Evolutionary conservation across 768 basidiomycete genomes (phyloP).

Genomic region (Daedaleopsis nitida): DNA sequence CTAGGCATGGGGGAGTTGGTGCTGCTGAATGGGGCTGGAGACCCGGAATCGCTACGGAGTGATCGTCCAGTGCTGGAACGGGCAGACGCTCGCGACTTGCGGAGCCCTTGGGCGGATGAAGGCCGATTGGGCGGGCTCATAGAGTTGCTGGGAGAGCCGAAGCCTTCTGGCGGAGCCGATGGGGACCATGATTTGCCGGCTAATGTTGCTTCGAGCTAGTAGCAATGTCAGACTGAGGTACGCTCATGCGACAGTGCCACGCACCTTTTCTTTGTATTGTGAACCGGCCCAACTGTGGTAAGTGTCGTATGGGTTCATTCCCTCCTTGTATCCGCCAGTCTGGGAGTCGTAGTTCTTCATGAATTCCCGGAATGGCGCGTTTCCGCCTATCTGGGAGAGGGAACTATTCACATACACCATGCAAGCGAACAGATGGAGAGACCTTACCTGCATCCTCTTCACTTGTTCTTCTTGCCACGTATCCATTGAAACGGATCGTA

Average conservation of each 20-base stretch:
- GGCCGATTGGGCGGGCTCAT: conserved; percentile 57
- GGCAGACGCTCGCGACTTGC: conserved; percentile 79
- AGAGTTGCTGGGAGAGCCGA: conserved; percentile 36
- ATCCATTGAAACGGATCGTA: conserved; percentile 95
- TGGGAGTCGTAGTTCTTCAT: conserved; percentile 70
- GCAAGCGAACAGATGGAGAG: not conserved
- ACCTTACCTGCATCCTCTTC: conserved; percentile 81
- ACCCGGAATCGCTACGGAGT: conserved; percentile 56
- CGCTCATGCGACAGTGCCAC: conserved; percentile 8
- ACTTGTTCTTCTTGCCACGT: conserved; percentile 92
- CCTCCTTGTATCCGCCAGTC: conserved; percentile 69
- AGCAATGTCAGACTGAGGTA: conserved; percentile 20
- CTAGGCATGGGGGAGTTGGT: conserved; percentile 32
- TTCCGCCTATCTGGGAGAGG: conserved; percentile 75
- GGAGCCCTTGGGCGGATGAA: conserved; percentile 77
- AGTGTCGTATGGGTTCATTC: conserved; percentile 65
- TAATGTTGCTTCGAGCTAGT: conserved; percentile 74
- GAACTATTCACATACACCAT: conserved; percentile 12
- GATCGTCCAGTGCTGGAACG: conserved; percentile 51
- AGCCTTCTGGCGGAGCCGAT: conserved; percentile 62
- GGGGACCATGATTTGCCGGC: conserved; percentile 81
- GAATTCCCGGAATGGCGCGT: conserved; percentile 80
- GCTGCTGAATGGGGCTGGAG: conserved; percentile 53
- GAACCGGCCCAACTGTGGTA: conserved; percentile 95
- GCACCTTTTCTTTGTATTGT: conserved; percentile 93